phyloP scores from a whole-genome alignment of 75 land plant genomes.

The Cryptomeria japonica region DNA sequence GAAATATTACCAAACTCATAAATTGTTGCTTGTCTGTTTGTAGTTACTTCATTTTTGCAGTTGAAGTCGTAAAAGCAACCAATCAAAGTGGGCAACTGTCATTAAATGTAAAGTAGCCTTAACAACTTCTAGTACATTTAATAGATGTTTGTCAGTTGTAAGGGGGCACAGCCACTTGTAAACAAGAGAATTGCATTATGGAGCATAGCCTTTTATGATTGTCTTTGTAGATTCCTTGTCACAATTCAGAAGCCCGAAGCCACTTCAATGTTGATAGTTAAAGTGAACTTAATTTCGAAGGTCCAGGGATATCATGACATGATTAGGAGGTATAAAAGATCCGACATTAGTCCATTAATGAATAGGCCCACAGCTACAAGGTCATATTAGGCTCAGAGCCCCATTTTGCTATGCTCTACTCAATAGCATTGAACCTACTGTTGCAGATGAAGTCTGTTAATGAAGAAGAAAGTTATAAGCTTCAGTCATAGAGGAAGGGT shows the following conservation, averaged over 20 bases:
- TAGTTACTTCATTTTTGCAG: neutral
- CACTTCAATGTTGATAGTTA: neutral
- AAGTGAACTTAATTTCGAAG: neutral
- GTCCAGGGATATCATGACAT: neutral
- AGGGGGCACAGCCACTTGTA: neutral
- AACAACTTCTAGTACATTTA: neutral
- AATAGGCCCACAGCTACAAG: neutral
- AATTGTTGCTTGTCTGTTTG: neutral
- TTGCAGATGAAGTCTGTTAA: neutral
- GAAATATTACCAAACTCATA: neutral
- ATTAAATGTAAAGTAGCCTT: neutral
- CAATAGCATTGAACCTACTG: neutral
- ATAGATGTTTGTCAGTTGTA: neutral
- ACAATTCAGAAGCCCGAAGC: neutral
- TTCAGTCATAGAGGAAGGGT: neutral
- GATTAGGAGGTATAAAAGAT: neutral
- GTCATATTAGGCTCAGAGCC: neutral
- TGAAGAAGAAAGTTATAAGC: neutral
- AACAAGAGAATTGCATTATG: neutral
- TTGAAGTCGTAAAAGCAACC: neutral
- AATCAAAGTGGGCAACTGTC: neutral
- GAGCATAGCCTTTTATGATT: neutral
- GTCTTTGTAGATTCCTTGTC: neutral
- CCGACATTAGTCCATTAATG: neutral
- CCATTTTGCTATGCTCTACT: neutral